These are phyloP conservation scores for Elongisporangium prolatum DNA, from an alignment of 352 stramenopile genomes.

Conservation along the genomic window DNA sequence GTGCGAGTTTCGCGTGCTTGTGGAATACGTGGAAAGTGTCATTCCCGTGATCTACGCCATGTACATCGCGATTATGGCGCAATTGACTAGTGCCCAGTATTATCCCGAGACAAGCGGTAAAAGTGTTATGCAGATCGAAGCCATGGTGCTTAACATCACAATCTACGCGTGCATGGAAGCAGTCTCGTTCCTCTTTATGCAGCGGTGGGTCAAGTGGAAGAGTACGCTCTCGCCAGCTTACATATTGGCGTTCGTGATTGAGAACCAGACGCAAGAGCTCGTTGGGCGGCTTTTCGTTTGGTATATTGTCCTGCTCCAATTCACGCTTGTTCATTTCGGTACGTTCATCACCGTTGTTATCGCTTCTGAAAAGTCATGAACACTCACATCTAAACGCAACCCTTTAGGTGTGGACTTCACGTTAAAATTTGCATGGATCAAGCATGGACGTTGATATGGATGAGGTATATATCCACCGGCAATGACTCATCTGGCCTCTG, in stretches of 20 bases:
- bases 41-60: not conserved
- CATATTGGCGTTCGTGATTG: constrained; percentile 29
- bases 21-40: not conserved
- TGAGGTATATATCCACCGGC: no score
- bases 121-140: not conserved
- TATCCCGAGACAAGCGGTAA: constrained; percentile 21
- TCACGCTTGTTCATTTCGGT: constrained; percentile 14
- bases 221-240: constrained; percentile 16
- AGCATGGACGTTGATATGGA: no score
- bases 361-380: no score
- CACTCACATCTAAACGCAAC: no score
- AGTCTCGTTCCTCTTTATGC: constrained; percentile 16
- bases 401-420: not conserved
- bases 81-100: constrained; percentile 17
- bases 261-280: constrained; percentile 19
- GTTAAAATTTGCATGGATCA: no score
- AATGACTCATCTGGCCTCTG: no score
- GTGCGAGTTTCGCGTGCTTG: not conserved
- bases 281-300: constrained; percentile 20
- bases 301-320: constrained; percentile 13
- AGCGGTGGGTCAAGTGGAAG: constrained; percentile 13
- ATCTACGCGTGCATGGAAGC: constrained; percentile 18
- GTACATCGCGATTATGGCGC: constrained; percentile 13
- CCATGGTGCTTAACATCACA: constrained; percentile 10
- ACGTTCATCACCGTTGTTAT: no score